Conservation (phyloP, 164 flowering plant species). For the Sextonia rubra region DNA sequence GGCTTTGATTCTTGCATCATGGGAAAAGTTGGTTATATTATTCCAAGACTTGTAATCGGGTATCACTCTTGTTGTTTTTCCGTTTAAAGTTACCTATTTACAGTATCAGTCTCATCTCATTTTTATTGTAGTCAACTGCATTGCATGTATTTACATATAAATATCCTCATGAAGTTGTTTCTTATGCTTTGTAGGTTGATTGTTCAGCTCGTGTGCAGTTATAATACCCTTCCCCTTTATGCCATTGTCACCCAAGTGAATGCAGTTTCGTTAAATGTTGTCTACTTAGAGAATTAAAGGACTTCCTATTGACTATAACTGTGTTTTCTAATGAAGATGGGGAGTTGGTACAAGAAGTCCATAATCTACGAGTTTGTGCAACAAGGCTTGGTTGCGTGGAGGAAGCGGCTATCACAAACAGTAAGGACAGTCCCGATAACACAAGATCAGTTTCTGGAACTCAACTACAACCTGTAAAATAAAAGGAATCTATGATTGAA, state of each 20-base stretch:
- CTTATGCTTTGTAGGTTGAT: constrained; percentile 10
- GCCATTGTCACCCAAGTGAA: constrained; percentile 21
- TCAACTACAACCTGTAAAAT: constrained; percentile 2
- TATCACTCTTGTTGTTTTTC: constrained; percentile 13
- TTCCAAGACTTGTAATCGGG: constrained; percentile 56
- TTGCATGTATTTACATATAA: too few relatives aligned
- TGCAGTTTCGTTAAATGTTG: not conserved
- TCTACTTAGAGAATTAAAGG: not conserved
- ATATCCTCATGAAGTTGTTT: not conserved
- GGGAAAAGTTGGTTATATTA: constrained; percentile 9
- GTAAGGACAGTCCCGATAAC: not conserved
- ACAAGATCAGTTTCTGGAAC: constrained; percentile 2
- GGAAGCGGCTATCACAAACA: not conserved
- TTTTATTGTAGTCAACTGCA: not conserved
- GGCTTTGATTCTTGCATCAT: constrained; percentile 30
- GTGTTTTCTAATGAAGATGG: constrained; percentile 8
- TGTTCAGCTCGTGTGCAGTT: constrained; percentile 19
- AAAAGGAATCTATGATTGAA: not conserved
- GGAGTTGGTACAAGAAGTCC: constrained; percentile 15
- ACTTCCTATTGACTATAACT: not conserved
- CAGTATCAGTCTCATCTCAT: not conserved
- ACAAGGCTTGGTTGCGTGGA: constrained; percentile 14
- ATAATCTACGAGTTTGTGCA: constrained; percentile 16
- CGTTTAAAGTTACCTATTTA: not conserved
- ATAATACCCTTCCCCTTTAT: constrained; percentile 18